Conservation (phyloP, 495 filamentous ascomycete species). For the Hypoxylon fuscum region DNA sequence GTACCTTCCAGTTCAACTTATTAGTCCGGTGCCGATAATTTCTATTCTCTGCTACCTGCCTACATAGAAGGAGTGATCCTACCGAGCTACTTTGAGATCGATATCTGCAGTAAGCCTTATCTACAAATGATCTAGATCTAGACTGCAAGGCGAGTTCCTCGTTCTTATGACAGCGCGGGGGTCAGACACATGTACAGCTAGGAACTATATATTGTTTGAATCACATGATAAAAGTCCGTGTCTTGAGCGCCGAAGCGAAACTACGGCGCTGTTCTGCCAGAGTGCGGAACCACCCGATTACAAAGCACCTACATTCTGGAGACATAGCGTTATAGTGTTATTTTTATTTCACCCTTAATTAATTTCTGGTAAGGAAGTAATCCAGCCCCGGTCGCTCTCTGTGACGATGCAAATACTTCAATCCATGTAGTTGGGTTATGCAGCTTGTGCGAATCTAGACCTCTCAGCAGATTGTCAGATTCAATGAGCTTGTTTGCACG, state of each 20-base stretch:
- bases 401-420: too few relatives aligned
- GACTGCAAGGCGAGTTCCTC: background rate
- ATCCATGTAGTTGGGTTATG: too few relatives aligned
- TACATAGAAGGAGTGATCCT: conserved; percentile 16
- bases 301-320: too few relatives aligned
- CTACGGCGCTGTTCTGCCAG: background rate
- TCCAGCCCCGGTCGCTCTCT: too few relatives aligned
- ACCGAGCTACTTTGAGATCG: background rate
- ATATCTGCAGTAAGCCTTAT: conserved; percentile 2
- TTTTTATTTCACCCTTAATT: too few relatives aligned
- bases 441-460: background rate
- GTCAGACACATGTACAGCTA: background rate
- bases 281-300: too few relatives aligned
- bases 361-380: too few relatives aligned
- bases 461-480: conserved; percentile 7
- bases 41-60: background rate
- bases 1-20: conserved; percentile 19
- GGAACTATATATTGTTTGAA: background rate
- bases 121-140: conserved; percentile 15
- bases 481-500: background rate
- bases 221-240: background rate
- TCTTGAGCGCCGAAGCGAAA: conserved; percentile 5
- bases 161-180: background rate
- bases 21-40: background rate
- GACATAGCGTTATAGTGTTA: too few relatives aligned